Base-by-base conservation (phyloP, 768 basidiomycete genomes). In the Cytidiella melzeri region DNA sequence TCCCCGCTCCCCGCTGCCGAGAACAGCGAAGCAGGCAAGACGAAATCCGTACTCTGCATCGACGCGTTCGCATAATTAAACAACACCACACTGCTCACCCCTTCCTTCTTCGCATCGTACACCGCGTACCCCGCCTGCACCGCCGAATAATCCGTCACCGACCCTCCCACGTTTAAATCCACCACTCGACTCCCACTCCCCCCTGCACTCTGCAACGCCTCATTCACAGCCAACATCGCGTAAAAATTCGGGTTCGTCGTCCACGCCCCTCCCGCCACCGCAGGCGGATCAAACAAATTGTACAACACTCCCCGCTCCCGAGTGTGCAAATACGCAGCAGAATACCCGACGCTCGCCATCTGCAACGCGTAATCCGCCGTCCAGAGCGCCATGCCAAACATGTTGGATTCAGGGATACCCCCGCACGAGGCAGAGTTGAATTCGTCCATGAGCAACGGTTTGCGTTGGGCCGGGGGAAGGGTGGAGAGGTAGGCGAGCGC, bases 361-460 rank as follows among this genome's bases (percentile, higher is more conserved):
- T 78, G 77, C 34, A 80, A 65, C 2, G 74, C 69, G 59, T 79
- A 79, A 55, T 80, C 76, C 6, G 72, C 55, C 1, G 72, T 71
- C 78, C 77, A 80, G 13, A 80, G 58, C 1, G 75, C 66, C 6
- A 73, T 75, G 11, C 65, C 78, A 52, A 77, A 79, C 3, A 73
- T 76, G 54, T 77, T 66, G 1, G 76, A 78, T 10, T 64, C 66
- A 3, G 72, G 69, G 19, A 74, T 58, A n/a, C 77, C 78, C 15
- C 77, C 78, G 56, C 77, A 79, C 7, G 75, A 73, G 3, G 72
- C 74, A 4, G 70, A 71, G 60, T 77, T 80, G 55, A 77, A 79
- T 58, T 80, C 78, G 30, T 72, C 73, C 72, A 77, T 75, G 50
- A 77, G 64, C 26, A 78, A 57, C 48, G 56, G 60, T 47, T 67